These are phyloP conservation scores for Huntiella savannae DNA, from an alignment of 2,329 filamentous ascomycete species.

Conservation along the genomic window DNA sequence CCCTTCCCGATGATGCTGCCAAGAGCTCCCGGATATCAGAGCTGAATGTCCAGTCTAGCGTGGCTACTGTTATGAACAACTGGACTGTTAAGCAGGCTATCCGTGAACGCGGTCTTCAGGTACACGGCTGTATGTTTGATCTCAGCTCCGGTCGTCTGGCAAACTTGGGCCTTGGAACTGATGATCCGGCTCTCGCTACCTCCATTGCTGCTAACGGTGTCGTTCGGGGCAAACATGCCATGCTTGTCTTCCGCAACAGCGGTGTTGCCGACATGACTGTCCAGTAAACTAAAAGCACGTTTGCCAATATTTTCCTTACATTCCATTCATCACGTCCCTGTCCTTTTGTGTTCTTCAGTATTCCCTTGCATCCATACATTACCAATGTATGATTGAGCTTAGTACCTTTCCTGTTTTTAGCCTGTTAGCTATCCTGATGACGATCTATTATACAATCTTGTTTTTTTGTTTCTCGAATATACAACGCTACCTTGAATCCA, in stretches of 20 bases:
- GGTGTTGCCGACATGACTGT: slow-evolving; percentile 21
- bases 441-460: too few species aligned
- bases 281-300: slow-evolving; percentile 7
- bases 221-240: slow-evolving; percentile 29
- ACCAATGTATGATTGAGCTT: too few species aligned
- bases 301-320: not conserved
- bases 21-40: slow-evolving; percentile 47
- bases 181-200: slow-evolving; percentile 12
- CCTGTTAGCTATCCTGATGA: too few species aligned
- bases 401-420: too few species aligned
- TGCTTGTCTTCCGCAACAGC: slow-evolving; percentile 27
- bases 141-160: slow-evolving; percentile 28
- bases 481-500: too few species aligned
- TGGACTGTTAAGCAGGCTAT: slow-evolving; percentile 51
- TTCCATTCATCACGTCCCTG: not conserved
- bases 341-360: too few species aligned
- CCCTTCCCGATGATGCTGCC: slow-evolving; percentile 32
- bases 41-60: slow-evolving; percentile 53
- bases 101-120: slow-evolving; percentile 46
- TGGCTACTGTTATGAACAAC: slow-evolving; percentile 51
- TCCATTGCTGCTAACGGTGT: slow-evolving; percentile 17
- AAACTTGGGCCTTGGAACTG: slow-evolving; percentile 28
- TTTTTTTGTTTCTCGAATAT: too few species aligned
- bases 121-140: slow-evolving; percentile 67
- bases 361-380: too few species aligned